phyloP scores from a whole-genome alignment of 192 early-diverging fungal genomes.

The Cetraspora pellucida region DNA sequence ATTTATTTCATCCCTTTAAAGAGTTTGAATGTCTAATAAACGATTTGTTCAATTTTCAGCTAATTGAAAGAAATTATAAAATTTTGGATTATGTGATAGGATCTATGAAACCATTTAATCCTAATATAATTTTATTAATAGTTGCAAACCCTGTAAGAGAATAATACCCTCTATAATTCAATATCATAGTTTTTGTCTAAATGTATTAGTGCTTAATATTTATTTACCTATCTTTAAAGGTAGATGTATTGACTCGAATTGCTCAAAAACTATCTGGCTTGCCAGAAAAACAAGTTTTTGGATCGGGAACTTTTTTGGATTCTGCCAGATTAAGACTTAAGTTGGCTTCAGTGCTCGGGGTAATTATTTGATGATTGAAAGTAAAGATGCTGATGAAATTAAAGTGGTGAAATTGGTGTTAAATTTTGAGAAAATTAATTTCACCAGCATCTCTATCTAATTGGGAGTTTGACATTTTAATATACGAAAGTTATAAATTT shows the following conservation, averaged over 20 bases:
- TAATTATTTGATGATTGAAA: no score
- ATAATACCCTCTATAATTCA: neutral
- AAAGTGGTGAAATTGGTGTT: no score
- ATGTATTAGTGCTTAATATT: neutral
- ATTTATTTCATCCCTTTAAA: no score
- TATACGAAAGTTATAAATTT: neutral
- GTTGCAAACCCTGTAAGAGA: constrained; percentile 77
- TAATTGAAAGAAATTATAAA: constrained; percentile 80
- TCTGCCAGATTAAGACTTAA: constrained; percentile 68
- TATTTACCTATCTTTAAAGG: neutral
- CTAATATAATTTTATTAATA: constrained; percentile 69
- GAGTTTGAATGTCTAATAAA: no score
- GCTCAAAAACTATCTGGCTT: constrained; percentile 82
- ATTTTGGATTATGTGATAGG: constrained; percentile 74
- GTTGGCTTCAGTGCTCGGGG: constrained; percentile 51
- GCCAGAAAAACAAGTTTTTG: constrained; percentile 77
- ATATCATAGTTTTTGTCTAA: neutral
- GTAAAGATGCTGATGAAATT: no score
- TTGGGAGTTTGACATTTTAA: no score
- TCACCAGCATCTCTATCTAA: no score
- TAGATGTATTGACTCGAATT: constrained; percentile 78
- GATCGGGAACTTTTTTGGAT: constrained; percentile 85
- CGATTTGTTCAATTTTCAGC: constrained; percentile 32
- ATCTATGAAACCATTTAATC: constrained; percentile 74
- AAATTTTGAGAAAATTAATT: no score